Evolutionary conservation across 345 rosid species (phyloP).

Genomic region (Lepidium africanum): DNA sequence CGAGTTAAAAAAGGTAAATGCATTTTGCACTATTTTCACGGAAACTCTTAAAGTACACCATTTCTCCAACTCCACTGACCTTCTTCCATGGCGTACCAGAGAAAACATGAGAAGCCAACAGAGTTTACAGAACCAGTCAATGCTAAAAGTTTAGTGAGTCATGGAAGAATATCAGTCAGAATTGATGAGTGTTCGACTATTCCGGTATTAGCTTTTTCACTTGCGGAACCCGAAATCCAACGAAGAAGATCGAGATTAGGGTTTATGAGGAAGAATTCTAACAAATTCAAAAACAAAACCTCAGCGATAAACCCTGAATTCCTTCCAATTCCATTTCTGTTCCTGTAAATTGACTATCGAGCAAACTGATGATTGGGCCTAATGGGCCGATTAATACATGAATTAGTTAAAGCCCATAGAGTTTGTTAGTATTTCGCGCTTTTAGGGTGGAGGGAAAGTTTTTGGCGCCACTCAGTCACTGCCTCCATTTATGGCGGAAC

Average conservation of each 20-base stretch:
- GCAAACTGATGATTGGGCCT: not conserved
- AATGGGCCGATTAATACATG: not conserved
- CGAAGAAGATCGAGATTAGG: not conserved
- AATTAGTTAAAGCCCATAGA: not conserved
- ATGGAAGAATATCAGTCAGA: too few species aligned
- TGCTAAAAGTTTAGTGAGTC: not conserved
- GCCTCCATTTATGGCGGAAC: slow-evolving; percentile 16
- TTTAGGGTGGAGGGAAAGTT: slow-evolving; percentile 18
- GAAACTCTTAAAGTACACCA: slow-evolving; percentile 2
- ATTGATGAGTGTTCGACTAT: not conserved
- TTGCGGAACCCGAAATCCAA: not conserved
- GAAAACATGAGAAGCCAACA: not conserved
- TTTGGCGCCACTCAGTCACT: slow-evolving; percentile 32
- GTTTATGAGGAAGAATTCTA: not conserved
- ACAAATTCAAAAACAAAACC: not conserved
- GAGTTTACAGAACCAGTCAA: not conserved
- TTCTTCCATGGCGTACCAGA: slow-evolving; percentile 1
- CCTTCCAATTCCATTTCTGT: not conserved
- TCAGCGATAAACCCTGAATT: not conserved
- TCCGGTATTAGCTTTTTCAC: not conserved
- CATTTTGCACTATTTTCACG: not conserved
- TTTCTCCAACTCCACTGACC: slow-evolving; percentile 13
- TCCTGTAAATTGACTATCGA: not conserved
- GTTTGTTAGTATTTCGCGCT: not conserved
- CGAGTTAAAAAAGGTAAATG: not conserved